Evolutionary conservation across 2,329 filamentous ascomycete species (phyloP), one percentile per base, ranked within the genome.

Genomic region (Graphiopsis chlorocephala): DNA sequence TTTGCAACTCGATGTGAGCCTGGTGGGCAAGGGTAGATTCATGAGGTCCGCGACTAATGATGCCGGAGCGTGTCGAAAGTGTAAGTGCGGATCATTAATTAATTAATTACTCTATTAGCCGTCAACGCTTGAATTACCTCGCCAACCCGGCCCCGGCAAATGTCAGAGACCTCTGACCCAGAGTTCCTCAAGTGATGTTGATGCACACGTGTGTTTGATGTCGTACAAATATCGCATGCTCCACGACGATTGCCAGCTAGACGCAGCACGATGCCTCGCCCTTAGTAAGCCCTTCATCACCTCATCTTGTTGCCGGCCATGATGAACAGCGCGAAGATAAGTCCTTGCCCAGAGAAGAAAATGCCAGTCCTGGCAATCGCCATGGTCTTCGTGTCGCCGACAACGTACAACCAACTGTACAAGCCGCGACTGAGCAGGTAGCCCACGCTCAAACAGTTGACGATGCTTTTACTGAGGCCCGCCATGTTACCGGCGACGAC

Each of bases 401-500:
- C 69, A 31, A 74, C 69, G 58, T 75, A 76, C 38, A 73, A 42
- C 53, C 69, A 64, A 57, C 72, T 75, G 64, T 75, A 76, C 52
- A 70, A 66, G 25, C 72, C 62, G n/a, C 74, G 63, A 28, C 65
- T 69, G 29, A 64, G 67, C 33, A 76, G 26, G 53, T 74, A 76
- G 5, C 63, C 72, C 11, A 71, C 50, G 20, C 69, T 71, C n/a
- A 75, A 61, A 7, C 48, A 63, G 64, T 76, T 76, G 59, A 76
- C 59, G 4, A 65, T 58, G 12, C 63, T 61, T 10, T 71, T 67
- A 42, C 69, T 71, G 33, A 80, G 61, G 12, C 71, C 70, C 2
- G 77, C 77, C 0, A 73, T 48, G 56, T 78, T 80, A 7, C 73
- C 78, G 0, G 78, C 78, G 2, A 77, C 72, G 1, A 80, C 73